phyloP scores from a whole-genome alignment of 179 eudicot genomes.

The Kewa caespitosa region DNA sequence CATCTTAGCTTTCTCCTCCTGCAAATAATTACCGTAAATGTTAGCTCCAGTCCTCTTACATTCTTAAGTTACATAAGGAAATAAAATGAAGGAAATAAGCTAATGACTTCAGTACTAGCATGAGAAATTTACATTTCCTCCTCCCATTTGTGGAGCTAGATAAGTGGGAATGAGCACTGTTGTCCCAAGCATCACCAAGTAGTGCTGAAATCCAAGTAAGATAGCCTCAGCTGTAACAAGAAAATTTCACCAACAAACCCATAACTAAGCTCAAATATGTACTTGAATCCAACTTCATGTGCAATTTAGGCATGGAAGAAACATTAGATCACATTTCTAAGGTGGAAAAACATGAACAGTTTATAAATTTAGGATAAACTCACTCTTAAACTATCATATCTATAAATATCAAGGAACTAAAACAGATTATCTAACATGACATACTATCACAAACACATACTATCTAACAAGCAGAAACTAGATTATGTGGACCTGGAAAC shows the following conservation, averaged over 20 bases:
- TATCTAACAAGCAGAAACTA: not conserved
- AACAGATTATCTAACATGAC: not conserved
- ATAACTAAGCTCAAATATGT: conserved; percentile 22
- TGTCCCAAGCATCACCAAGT: conserved; percentile 94
- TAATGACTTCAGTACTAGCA: not conserved
- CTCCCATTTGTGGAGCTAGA: conserved; percentile 94
- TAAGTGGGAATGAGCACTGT: conserved; percentile 83
- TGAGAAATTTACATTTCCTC: conserved; percentile 65
- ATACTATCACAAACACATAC: not conserved
- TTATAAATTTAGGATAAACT: not conserved
- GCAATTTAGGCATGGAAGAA: not conserved
- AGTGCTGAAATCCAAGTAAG: conserved; percentile 93
- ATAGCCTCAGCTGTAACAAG: conserved; percentile 79
- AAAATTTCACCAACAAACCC: conserved; percentile 5
- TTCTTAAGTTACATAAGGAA: not conserved
- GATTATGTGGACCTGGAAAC: not conserved
- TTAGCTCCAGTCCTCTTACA: not conserved
- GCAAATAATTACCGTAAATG: conserved; percentile 16
- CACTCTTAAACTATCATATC: not conserved
- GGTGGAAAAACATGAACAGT: not conserved
- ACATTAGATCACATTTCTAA: not conserved
- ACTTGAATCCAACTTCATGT: not conserved
- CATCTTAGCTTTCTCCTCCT: conserved; percentile 90
- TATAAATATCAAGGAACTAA: not conserved
- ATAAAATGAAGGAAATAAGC: not conserved